These are phyloP conservation scores for Salix suchowensis DNA, from an alignment of 345 rosid species.

Conservation along the genomic window DNA sequence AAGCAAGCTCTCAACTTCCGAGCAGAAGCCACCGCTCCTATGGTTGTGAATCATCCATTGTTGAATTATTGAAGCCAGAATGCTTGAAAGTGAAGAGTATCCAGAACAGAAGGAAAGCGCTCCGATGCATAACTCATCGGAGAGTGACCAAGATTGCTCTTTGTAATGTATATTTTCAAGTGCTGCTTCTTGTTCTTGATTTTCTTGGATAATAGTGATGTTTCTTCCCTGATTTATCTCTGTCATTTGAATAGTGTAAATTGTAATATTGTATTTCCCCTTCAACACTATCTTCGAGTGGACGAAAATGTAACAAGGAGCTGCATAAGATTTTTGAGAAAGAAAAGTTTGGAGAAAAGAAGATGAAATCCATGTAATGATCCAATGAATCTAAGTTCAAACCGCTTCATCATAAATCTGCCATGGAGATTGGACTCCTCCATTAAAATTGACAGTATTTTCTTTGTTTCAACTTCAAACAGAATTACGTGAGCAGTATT, in stretches of 20 bases:
- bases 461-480: too few relatives aligned
- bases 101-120: background rate
- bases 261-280: background rate
- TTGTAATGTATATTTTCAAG: background rate
- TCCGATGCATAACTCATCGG: background rate
- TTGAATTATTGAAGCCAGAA: conserved; percentile 20
- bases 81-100: conserved; percentile 16
- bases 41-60: conserved; percentile 1
- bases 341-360: too few relatives aligned
- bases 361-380: too few relatives aligned
- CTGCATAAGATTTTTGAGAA: too few relatives aligned
- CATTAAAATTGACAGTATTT: too few relatives aligned
- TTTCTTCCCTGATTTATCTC: background rate
- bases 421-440: too few relatives aligned
- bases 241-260: background rate
- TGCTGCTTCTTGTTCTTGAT: background rate
- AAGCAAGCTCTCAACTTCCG: conserved; percentile 7
- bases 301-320: too few relatives aligned
- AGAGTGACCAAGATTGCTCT: background rate
- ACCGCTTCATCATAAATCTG: too few relatives aligned
- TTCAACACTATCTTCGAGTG: background rate
- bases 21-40: background rate
- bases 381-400: too few relatives aligned
- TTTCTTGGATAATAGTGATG: background rate
- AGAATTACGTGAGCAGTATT: too few relatives aligned